Evolutionary conservation across 1,284 basidiomycete genomes (phyloP), one percentile per base, ranked within the genome.

Genomic region (Stygiomarasmius scandens): DNA sequence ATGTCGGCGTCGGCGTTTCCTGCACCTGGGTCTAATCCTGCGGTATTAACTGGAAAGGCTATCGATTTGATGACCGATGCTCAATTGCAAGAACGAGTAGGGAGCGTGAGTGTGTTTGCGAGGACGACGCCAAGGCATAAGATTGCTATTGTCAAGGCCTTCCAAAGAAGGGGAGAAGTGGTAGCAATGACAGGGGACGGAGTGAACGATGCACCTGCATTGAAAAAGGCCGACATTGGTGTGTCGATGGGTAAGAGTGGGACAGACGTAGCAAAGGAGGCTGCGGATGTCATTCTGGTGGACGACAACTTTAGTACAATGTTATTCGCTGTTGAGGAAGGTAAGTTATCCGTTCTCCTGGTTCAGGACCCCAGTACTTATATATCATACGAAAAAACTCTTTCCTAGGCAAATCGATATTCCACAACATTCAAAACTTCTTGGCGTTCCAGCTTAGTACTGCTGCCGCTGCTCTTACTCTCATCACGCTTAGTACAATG

Each of bases 121-220:
- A 78, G 96, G 64, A 97, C 95, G 67, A 97, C 95, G 47, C 96
- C 96, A 55, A 84, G 92, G 68, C 96, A 98, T 74, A 98, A 98
- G 78, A 96, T 98, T 95, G 86, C 90, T 49, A 98, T 98, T 68
- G 90, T 98, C 36, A 88, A 92, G 69, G 96, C 95, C 23, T 94
- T 93, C 72, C 95, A 98, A 77, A 76, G 87, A 60, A 80, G 91
- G 49, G 95, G 96, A 0, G 87, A 85, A 2, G 87, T 98, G 1
- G 96, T 98, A 0, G 96, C 95, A 11, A 98, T 98, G 96, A 98
- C 96, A 1, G 96, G 96, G 19, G 96, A 98, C 71, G 96, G 96
- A 68, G 96, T 99, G 11, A 98, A 99, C 70, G 96, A 99, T 67
- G 95, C 96, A 0, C 96, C 96, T 4, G 96, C 96, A 19, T 78